phyloP scores from a whole-genome alignment of 129 eudicot species.

The Glebionis coronaria region DNA sequence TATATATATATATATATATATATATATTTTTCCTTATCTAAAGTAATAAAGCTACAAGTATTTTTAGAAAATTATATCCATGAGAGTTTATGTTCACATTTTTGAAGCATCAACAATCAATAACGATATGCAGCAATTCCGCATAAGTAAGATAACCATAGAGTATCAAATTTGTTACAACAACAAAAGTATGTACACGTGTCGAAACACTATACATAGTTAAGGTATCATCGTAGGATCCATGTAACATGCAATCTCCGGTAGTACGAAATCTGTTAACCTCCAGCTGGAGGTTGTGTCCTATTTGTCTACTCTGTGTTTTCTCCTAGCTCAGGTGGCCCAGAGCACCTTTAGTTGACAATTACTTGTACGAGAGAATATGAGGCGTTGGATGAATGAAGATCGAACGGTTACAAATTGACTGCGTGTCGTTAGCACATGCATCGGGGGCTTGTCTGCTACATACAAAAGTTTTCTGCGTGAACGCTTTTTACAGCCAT shows the following conservation, averaged over 20 bases:
- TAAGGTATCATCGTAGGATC: constrained; percentile 8
- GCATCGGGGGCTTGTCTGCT: constrained; percentile 28
- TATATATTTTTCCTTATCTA: too few relatives aligned
- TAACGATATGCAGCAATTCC: not conserved
- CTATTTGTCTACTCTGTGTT: not conserved
- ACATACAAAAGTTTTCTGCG: constrained; percentile 22
- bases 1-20: too few relatives aligned
- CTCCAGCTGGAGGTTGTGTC: constrained; percentile 28
- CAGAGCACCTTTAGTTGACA: not conserved
- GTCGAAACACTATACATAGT: constrained; percentile 3
- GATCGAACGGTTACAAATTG: constrained; percentile 13
- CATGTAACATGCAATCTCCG: constrained; percentile 11
- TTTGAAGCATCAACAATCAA: not conserved
- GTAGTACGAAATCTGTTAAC: constrained; percentile 10
- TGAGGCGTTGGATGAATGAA: constrained; percentile 17
- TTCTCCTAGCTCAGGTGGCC: constrained; percentile 11
- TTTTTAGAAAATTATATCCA: too few relatives aligned
- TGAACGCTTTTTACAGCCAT: constrained; percentile 16
- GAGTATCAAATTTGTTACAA: constrained; percentile 5
- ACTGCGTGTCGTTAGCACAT: constrained; percentile 29
- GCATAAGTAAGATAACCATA: not conserved
- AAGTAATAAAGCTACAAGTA: too few relatives aligned
- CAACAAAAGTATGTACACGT: constrained; percentile 15
- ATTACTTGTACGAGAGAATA: not conserved
- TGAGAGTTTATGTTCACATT: not conserved